Conservation (phyloP, 768 basidiomycete species). For the Tricholoma flavovirens region DNA sequence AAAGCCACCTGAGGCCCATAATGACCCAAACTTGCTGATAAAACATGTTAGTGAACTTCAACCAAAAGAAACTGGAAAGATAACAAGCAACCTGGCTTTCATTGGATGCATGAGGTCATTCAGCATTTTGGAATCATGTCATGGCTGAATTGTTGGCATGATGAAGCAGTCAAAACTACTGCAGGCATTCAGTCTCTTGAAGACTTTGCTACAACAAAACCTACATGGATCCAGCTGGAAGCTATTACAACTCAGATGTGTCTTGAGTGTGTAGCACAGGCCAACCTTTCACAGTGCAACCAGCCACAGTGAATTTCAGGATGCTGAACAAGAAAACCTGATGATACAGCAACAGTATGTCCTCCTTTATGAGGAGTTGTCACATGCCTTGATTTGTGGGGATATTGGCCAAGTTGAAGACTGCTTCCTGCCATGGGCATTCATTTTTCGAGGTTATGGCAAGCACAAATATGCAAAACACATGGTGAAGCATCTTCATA, state of each 20-base stretch:
- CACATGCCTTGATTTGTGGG: slow-evolving; percentile 17
- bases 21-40: not conserved
- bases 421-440: slow-evolving; percentile 9
- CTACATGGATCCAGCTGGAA: not conserved
- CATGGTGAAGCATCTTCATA: slow-evolving; percentile 5
- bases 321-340: slow-evolving; percentile 29
- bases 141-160: slow-evolving; percentile 15
- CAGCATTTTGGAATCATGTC: slow-evolving; percentile 20
- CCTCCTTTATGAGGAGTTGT: slow-evolving; percentile 35
- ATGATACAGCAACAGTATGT: slow-evolving; percentile 26
- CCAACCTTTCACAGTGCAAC: not conserved
- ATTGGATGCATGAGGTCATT: slow-evolving; percentile 30
- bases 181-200: slow-evolving; percentile 21
- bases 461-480: slow-evolving; percentile 14
- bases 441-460: slow-evolving; percentile 10
- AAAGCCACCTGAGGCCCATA: slow-evolving; percentile 3
- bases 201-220: slow-evolving; percentile 14
- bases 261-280: slow-evolving; percentile 12
- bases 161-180: not conserved
- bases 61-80: slow-evolving; percentile 26
- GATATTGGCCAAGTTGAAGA: slow-evolving; percentile 11
- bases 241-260: slow-evolving; percentile 19
- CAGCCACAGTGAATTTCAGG: slow-evolving; percentile 11
- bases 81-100: slow-evolving; percentile 27
- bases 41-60: slow-evolving; percentile 17